Base-by-base conservation (phyloP, 2,329 filamentous ascomycete genomes). In the Phialophora verrucosa region DNA sequence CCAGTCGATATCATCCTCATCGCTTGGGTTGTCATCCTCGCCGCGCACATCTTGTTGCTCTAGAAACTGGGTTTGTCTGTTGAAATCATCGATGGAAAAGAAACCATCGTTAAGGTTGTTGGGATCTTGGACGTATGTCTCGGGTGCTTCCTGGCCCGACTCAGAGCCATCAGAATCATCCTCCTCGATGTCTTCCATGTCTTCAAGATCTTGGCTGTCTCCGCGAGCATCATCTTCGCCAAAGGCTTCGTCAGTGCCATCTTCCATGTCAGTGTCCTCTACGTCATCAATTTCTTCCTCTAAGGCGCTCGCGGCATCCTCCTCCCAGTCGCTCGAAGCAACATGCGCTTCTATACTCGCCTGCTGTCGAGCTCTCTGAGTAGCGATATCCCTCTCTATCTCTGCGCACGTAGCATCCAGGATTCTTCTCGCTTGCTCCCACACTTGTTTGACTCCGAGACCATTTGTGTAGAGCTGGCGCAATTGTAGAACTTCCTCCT, bases 31-130 rank as follows among this genome's bases (percentile, higher is more conserved):
- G 63, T 90, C 90, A 72, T 90, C 89, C 44, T 87, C 87, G 71
- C 94, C 91, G 69, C 86, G 85, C 31, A 87, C 86, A 76, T 98
- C 94, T 77, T 93, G 90, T 70, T 91, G 88, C 78, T 99, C 95
- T 57, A 97, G 88, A 75, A 90, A 90, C 74, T 96, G 92, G 1
- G 93, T 92, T 76, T 96, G 91, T 76, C 90, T 92, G 83, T 99
- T 99, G 85, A 99, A 99, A 66, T 96, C 89, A 74, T 98, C 93
- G 73, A 99, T 94, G 17, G 92, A 96, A 81, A 99, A 99, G 81
- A 99, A 99, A 4, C 93, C 94, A 75, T 99, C 95, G 74, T 99
- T 98, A 35, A 99, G 86, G 6, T 93, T 92, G 75, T 95, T 85
- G 3, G 88, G 88, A 74, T 98, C 93, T 72, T 89, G 83, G 8